Evolutionary conservation across 1,139 yeast species (phyloP), one percentile per base, ranked within the genome.

Genomic region (Starmera stellimalicola): DNA sequence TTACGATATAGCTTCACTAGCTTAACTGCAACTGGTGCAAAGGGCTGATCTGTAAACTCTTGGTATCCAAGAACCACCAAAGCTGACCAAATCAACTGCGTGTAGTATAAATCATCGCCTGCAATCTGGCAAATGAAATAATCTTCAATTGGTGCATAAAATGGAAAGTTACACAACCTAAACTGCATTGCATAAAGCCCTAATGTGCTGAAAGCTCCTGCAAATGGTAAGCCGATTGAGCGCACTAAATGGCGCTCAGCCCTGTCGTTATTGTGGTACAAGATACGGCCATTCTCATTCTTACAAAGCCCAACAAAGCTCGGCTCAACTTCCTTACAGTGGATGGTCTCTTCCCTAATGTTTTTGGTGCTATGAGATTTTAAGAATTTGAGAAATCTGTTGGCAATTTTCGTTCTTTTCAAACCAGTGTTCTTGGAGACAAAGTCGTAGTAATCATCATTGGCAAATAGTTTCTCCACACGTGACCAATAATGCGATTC

Each of bases 221-320:
- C 4, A 3, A 26, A 14, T 15, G 33, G 33, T 12, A 25, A 9
- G 5, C 17, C 26, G 12, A 31, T 18, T 7, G 23, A 25, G 19
- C 33, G 26, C 8, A 12, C 10, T 7, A 9, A 14, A 19, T 31
- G 33, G 5, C 16, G 7, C 16, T 19, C 26, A 10, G 33, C 29
- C n/a, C 33, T 18, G 9, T 31, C 12, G 10, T 26, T 18, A 16
- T 31, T 31, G n/a, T 17, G 18, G 16, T 31, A 31, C 20, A 31
- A 16, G 8, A 31, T 8, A 8, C 16, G 15, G 8, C 11, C n/a
- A 8, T 31, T 18, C 14, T 27, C 14, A 9, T 16, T 17, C 10
- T 14, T 18, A 26, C 33, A 31, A 7, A 31, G 22, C 5, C 33
- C 33, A 16, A 16, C 16, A 20, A 17, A 31, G 9, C 18, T 27